A percentile compares a stretch with the other conserved stretches of the same genome.
Conservation (phyloP, 345 rosid species). For the Cardamine occulta region DNA sequence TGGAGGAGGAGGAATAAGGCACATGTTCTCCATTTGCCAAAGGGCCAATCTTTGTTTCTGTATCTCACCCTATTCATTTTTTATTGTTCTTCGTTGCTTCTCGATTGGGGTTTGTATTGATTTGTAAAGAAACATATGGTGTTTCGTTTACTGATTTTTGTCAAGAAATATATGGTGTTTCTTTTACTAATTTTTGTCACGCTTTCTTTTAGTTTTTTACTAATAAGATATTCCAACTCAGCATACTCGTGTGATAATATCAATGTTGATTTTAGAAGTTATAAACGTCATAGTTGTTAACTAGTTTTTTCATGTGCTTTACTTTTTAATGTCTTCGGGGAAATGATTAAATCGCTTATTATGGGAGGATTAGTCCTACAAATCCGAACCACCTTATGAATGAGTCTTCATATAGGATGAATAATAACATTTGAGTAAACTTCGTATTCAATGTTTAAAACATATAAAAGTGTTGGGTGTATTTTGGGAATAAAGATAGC, state of each 20-base stretch:
- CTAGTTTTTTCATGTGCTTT: neutral
- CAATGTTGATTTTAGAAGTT: neutral
- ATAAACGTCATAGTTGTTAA: neutral
- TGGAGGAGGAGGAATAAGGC: conserved; percentile 25
- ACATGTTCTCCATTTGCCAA: conserved; percentile 32
- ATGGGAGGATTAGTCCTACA: conserved; percentile 11
- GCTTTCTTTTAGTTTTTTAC: no score
- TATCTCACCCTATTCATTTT: conserved; percentile 9
- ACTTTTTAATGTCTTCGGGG: neutral
- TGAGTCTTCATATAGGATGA: neutral
- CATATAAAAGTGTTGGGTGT: neutral
- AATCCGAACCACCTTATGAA: conserved; percentile 7
- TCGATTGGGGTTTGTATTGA: no score
- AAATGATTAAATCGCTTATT: no score
- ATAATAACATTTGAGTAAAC: conserved; percentile 8
- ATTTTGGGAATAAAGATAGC: conserved; percentile 15
- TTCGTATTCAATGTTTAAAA: conserved; percentile 1
- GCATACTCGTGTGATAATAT: no score
- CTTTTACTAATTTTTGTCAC: no score
- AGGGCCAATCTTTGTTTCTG: conserved; percentile 33
- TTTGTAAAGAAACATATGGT: no score
- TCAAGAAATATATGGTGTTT: no score
- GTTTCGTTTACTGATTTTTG: no score
- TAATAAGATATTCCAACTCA: neutral
- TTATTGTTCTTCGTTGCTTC: conserved; percentile 5